A percentile compares a stretch with the other conserved stretches of the same genome.
These are phyloP conservation scores for Tylopilus orsonianus DNA, from an alignment of 1,284 basidiomycete species.

Conservation along the genomic window DNA sequence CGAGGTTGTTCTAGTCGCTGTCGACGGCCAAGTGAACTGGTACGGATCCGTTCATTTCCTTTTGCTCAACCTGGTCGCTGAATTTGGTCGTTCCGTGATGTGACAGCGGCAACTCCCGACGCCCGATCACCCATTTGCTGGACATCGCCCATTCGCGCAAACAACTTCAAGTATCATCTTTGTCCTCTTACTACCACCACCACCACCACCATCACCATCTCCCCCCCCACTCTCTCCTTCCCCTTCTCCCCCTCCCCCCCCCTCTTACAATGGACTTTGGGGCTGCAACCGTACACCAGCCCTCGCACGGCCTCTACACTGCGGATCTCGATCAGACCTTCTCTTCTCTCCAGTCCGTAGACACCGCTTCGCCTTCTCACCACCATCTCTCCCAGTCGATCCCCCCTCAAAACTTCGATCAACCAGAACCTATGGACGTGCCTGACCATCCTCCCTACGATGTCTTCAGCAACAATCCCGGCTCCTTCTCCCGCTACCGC, in stretches of 20 bases:
- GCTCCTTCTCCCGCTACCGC: conserved; percentile 59
- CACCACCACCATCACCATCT: conserved; percentile 15
- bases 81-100: conserved; percentile 36
- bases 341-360: conserved; percentile 37
- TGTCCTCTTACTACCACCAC: conserved; percentile 23
- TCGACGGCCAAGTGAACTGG: conserved; percentile 22
- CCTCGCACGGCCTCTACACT: conserved; percentile 48
- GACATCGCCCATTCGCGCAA: conserved; percentile 32
- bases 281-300: conserved; percentile 33
- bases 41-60: conserved; percentile 31
- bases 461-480: conserved; percentile 51
- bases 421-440: conserved; percentile 45
- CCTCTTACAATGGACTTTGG: conserved; percentile 51
- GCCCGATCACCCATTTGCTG: conserved; percentile 51
- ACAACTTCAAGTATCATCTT: conserved; percentile 26
- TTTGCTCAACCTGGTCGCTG: conserved; percentile 24
- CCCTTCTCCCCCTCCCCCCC: conserved; percentile 31
- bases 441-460: conserved; percentile 57
- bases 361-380: conserved; percentile 35
- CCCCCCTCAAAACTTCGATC: conserved; percentile 40
- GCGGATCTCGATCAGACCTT: conserved; percentile 51
- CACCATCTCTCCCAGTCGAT: conserved; percentile 36
- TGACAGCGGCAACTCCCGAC: conserved; percentile 47
- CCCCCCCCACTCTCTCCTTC: conserved; percentile 15
- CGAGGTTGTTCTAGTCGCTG: neutral